phyloP scores from a whole-genome alignment of 441 rosid genomes.

The Erodium trifolium region DNA sequence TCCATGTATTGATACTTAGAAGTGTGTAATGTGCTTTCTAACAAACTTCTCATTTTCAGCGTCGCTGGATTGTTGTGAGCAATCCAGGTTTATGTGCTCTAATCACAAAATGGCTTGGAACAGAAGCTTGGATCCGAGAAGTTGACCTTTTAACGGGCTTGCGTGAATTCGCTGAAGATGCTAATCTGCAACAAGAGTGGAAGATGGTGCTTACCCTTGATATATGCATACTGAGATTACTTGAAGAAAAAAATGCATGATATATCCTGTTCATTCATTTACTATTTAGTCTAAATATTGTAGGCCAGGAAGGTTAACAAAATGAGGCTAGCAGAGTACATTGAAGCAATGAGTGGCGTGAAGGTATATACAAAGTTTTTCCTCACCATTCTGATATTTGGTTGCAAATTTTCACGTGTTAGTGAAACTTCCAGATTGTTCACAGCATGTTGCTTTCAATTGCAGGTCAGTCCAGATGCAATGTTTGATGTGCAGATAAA shows the following conservation, averaged over 20 bases:
- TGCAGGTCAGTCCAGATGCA: slow-evolving; percentile 42
- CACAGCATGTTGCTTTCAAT: slow-evolving; percentile 9
- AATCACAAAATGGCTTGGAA: slow-evolving; percentile 21
- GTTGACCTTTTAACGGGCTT: slow-evolving; percentile 42
- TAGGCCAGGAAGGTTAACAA: slow-evolving; percentile 46
- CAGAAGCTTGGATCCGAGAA: slow-evolving; percentile 28
- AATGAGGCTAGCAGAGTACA: slow-evolving; percentile 49
- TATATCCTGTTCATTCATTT: slow-evolving; percentile 9
- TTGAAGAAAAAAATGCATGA: slow-evolving; percentile 7
- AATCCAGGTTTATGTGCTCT: slow-evolving; percentile 19
- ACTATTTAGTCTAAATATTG: slow-evolving; percentile 9
- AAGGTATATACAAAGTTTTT: slow-evolving; percentile 29
- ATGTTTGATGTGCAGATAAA: slow-evolving; percentile 58
- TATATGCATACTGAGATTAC: slow-evolving; percentile 17
- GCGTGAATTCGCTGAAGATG: slow-evolving; percentile 34
- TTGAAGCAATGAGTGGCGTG: slow-evolving; percentile 49
- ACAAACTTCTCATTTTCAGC: slow-evolving; percentile 13
- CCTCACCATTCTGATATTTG: slow-evolving; percentile 4
- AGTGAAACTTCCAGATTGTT: slow-evolving; percentile 15
- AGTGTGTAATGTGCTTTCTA: slow-evolving; percentile 4
- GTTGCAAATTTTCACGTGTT: neutral
- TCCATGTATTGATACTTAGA: neutral
- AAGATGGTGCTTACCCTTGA: slow-evolving; percentile 29
- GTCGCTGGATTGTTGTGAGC: slow-evolving; percentile 20
- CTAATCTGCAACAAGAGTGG: slow-evolving; percentile 38